A percentile compares a stretch with the other conserved stretches of the same genome.
Conservation (phyloP, 2,329 filamentous ascomycete genomes). For the Penicillium nordicum region DNA sequence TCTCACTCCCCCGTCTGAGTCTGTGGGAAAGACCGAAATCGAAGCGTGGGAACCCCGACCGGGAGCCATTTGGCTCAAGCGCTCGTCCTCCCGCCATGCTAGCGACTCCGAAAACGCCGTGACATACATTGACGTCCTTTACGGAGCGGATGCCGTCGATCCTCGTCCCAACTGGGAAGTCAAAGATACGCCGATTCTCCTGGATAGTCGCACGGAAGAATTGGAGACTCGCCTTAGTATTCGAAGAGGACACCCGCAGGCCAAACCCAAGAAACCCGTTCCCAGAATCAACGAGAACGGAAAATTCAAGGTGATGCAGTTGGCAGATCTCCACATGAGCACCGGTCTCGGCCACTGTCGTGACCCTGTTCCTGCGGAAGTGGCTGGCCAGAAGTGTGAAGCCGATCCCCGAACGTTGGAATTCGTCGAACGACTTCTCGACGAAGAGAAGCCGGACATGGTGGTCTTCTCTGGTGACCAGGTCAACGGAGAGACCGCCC, state of each 20-base stretch:
- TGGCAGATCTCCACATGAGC: conserved; percentile 90
- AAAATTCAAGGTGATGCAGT: conserved; percentile 95
- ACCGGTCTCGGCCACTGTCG: conserved; percentile 84
- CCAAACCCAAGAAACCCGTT: conserved; percentile 63
- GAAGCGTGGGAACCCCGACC: conserved; percentile 75
- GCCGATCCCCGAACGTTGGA: conserved; percentile 89
- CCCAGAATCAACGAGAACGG: conserved; percentile 82
- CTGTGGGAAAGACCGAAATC: conserved; percentile 50
- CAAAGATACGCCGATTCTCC: conserved; percentile 67
- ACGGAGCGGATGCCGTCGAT: conserved; percentile 87
- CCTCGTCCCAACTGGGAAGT: conserved; percentile 82
- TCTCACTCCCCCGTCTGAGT: conserved; percentile 61
- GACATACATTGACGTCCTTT: conserved; percentile 80
- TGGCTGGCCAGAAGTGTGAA: conserved; percentile 72
- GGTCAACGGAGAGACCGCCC: conserved; percentile 88
- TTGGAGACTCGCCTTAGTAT: conserved; percentile 74
- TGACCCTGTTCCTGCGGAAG: conserved; percentile 73
- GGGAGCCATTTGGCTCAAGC: conserved; percentile 77
- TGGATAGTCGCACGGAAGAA: conserved; percentile 59
- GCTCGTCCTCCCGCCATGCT: conserved; percentile 67
- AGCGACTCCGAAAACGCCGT: conserved; percentile 72
- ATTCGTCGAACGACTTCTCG: conserved; percentile 77
- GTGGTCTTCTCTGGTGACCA: conserved; percentile 92
- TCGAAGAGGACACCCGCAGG: conserved; percentile 62
- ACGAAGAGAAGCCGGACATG: conserved; percentile 90